Percentiles rank a stretch among this genome's conserved stretches.
phyloP scores from a whole-genome alignment of 2,329 filamentous ascomycete genomes.

The Chrysoporthe cubensis region DNA sequence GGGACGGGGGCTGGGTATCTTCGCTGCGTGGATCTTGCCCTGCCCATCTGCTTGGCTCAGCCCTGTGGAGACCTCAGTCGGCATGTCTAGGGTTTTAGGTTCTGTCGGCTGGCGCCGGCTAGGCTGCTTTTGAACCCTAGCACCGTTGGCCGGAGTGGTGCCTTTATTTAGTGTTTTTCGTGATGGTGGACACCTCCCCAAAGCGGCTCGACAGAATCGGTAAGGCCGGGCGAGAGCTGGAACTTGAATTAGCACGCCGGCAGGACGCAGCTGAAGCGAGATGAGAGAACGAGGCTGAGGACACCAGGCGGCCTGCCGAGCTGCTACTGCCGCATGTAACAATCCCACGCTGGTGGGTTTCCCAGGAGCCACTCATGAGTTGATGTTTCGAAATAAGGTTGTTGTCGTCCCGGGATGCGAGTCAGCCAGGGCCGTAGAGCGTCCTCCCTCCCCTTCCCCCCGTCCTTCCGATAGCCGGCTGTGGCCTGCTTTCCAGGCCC shows the following conservation, averaged over 20 bases:
- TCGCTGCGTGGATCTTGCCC: not conserved
- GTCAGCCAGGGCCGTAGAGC: not conserved
- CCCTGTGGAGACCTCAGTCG: not conserved
- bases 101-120: not conserved
- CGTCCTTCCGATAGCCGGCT: not conserved
- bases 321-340: not conserved
- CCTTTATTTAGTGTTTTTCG: not conserved
- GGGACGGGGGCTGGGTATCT: too few relatives aligned
- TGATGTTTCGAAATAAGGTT: not conserved
- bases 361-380: not conserved
- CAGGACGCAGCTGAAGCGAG: not conserved
- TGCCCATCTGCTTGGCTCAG: slow-evolving; percentile 1
- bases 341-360: not conserved
- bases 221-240: not conserved
- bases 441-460: not conserved
- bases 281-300: slow-evolving; percentile 5
- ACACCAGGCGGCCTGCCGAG: not conserved
- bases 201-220: not conserved
- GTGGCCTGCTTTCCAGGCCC: not conserved
- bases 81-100: not conserved
- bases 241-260: not conserved
- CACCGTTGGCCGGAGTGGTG: too few relatives aligned
- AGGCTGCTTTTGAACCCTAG: too few relatives aligned
- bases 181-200: not conserved
- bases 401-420: slow-evolving; percentile 4